These are phyloP conservation scores for Phytophthora constricta DNA, from an alignment of 352 stramenopile genomes.

Conservation along the genomic window DNA sequence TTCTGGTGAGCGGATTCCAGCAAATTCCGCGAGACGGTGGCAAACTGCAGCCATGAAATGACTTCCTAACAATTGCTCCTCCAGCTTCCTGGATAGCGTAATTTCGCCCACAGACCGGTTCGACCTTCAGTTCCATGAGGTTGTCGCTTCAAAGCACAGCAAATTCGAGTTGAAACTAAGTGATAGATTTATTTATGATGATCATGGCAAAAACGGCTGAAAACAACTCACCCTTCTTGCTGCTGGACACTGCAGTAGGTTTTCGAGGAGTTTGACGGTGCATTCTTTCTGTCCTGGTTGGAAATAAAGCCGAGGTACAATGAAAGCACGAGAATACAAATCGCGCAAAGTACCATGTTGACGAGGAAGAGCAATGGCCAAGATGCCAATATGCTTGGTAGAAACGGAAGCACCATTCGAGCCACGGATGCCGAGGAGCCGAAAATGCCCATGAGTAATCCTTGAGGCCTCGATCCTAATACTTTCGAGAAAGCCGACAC, in stretches of 20 bases:
- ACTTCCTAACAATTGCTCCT: slow-evolving; percentile 16
- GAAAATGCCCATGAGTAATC: slow-evolving; percentile 66
- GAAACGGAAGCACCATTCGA: slow-evolving; percentile 63
- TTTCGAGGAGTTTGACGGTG: neutral
- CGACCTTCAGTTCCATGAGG: slow-evolving; percentile 40
- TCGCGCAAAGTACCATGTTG: slow-evolving; percentile 50
- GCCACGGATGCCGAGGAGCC: slow-evolving; percentile 61
- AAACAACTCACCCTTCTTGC: slow-evolving; percentile 10
- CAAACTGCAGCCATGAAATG: slow-evolving; percentile 12
- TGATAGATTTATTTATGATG: slow-evolving; percentile 21
- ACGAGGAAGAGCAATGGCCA: slow-evolving; percentile 54
- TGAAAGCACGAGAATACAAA: slow-evolving; percentile 49
- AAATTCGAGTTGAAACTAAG: slow-evolving; percentile 20
- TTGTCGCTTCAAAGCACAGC: too few relatives aligned
- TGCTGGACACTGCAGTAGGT: slow-evolving; percentile 33
- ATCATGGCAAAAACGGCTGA: neutral
- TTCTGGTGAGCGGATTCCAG: slow-evolving; percentile 60
- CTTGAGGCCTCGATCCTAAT: slow-evolving; percentile 56
- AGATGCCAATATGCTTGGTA: slow-evolving; percentile 53
- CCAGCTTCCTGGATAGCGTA: slow-evolving; percentile 27
- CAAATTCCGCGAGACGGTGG: slow-evolving; percentile 46
- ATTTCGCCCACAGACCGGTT: slow-evolving; percentile 43
- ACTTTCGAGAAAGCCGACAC: slow-evolving; percentile 68
- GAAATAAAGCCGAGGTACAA: slow-evolving; percentile 32
- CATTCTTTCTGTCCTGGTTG: slow-evolving; percentile 2